Percentiles rank a stretch among this genome's conserved stretches.
Conservation (phyloP, 169 alveolate species). For the Plasmodium gaboni region DNA sequence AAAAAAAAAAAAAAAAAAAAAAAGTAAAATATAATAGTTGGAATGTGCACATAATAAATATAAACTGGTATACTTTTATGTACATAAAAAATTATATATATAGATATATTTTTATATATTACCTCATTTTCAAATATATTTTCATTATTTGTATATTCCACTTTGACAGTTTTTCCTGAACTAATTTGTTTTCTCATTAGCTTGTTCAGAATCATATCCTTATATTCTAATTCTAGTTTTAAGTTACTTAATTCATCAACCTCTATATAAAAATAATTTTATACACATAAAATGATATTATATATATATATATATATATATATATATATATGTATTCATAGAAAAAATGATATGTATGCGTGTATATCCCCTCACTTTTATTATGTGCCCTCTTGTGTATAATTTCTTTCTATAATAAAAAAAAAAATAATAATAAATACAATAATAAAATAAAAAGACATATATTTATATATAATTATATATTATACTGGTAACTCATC, state of each 20-base stretch:
- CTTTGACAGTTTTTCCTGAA: not conserved
- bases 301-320: not conserved
- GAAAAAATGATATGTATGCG: not conserved
- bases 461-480: not conserved
- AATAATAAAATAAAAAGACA: not conserved
- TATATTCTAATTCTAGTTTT: constrained; percentile 64
- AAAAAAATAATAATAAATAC: not conserved
- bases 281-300: not conserved
- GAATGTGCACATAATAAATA: constrained; percentile 1
- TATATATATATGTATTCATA: not conserved
- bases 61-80: not conserved
- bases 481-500: not conserved
- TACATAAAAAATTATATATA: not conserved
- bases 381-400: constrained; percentile 3
- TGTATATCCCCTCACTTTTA: constrained; percentile 4
- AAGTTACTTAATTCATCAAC: constrained; percentile 4
- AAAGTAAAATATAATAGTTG: not conserved
- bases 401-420: constrained; percentile 11
- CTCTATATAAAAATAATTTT: constrained; percentile 9
- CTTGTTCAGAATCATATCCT: constrained; percentile 68
- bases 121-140: constrained; percentile 5
- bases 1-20: constrained; percentile 3
- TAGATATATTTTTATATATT: not conserved
- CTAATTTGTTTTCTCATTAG: constrained; percentile 14
- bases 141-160: not conserved